Evolutionary conservation across 257 asterid genomes (phyloP), one percentile per base, ranked within the genome.

Genomic region (Solanum piurae): DNA sequence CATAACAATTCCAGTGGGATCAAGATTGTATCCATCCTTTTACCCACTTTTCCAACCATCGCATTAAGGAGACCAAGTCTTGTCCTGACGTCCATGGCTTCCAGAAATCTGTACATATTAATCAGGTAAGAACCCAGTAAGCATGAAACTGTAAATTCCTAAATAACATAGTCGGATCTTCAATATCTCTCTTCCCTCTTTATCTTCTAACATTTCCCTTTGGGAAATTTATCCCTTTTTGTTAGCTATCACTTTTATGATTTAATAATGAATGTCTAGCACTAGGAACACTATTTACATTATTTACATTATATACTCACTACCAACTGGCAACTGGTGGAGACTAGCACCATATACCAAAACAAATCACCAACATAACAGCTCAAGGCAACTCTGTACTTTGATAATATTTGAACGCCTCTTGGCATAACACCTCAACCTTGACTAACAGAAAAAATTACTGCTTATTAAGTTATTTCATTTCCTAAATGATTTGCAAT

Each of bases 21-120:
- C 94, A 97, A 88, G 88, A 97, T 91, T 85, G 97, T 90, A 87
- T 95, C 98, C 98, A 97, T 97, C 91, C 98, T 95, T 90, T 97
- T 97, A 38, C 98, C 98, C 88, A 93, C 98, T 93, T 95, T 95
- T 85, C 99, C 99, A 83, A 92, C 96, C 98, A 97, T 94, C 71
- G 98, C 98, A 92, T 95, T 93, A 58, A 97, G 96, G 87, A 97
- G 97, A 80, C 96, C 99, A 85, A 92, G 93, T 90, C 98, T 95
- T 83, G 98, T 93, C 91, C 99, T 93, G 79, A 94, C 88, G 89
- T 97, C 99, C 96, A 93, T 94, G 77, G 92, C 97, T 91, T 95
- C 99, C 99, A 62, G 98, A 92, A 86, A 97, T 92, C 99, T 97
- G 94, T 84, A 52, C 87, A 85, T 86, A 84, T 86, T 79, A 89